Evolutionary conservation across 2,329 filamentous ascomycete genomes (phyloP).

Genomic region (Neonectria neomacrospora): DNA sequence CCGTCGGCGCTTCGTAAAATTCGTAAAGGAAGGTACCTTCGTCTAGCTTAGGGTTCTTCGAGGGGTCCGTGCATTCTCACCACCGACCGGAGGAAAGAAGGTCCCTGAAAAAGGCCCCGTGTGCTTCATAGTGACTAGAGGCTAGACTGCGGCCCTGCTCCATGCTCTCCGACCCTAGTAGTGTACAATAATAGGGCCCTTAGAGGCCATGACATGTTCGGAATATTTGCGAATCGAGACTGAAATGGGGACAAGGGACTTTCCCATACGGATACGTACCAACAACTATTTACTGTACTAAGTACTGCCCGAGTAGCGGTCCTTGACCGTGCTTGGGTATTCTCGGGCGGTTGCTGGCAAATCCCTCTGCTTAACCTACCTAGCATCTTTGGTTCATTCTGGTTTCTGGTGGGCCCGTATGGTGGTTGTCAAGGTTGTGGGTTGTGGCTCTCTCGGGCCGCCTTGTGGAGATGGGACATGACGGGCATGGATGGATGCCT

Average conservation of each 20-base stretch:
- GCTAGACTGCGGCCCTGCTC: slow-evolving; percentile 11
- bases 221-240: slow-evolving; percentile 27
- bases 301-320: neutral
- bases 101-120: slow-evolving; percentile 6
- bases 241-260: slow-evolving; percentile 9
- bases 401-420: neutral
- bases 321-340: slow-evolving; percentile 14
- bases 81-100: slow-evolving; percentile 2
- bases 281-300: neutral
- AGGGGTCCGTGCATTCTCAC: slow-evolving; percentile 20
- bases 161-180: neutral
- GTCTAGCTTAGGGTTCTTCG: slow-evolving; percentile 2
- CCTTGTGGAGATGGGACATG: slow-evolving; percentile 29
- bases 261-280: slow-evolving; percentile 2
- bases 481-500: slow-evolving; percentile 22
- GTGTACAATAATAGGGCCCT: no score
- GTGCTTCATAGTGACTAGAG: slow-evolving; percentile 10
- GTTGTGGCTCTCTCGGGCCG: slow-evolving; percentile 27
- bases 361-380: neutral
- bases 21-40: slow-evolving; percentile 6
- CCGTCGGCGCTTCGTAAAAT: neutral
- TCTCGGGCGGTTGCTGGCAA: slow-evolving; percentile 11
- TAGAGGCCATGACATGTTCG: slow-evolving; percentile 15
- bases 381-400: neutral
- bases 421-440: slow-evolving; percentile 22